These are phyloP conservation scores for Skeletonema marinoi DNA, from an alignment of 108 stramenopile species.

Conservation along the genomic window DNA sequence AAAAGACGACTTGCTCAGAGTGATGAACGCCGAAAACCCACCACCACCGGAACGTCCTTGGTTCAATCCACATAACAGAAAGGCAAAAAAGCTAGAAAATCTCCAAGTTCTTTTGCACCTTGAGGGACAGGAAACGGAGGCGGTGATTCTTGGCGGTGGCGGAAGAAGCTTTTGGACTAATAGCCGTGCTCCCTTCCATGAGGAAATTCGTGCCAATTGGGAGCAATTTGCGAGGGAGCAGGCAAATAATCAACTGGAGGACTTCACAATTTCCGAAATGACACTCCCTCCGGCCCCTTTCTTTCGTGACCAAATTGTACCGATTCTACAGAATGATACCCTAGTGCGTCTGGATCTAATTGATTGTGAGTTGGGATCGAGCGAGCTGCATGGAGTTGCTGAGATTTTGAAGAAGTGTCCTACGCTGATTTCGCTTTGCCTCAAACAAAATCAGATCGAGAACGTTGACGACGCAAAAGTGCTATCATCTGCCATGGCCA, in stretches of 20 bases:
- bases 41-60: background rate
- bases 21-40: background rate
- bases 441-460: background rate
- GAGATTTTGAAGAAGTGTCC: background rate
- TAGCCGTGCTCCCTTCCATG: background rate
- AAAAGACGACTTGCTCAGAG: background rate
- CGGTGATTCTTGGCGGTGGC: background rate
- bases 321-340: background rate
- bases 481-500: background rate
- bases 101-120: background rate
- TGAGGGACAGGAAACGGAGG: background rate
- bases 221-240: background rate
- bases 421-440: background rate
- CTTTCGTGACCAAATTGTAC: slow-evolving; percentile 1
- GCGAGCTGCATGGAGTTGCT: background rate
- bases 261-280: background rate
- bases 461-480: background rate
- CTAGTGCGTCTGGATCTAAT: slow-evolving; percentile 2
- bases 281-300: slow-evolving; percentile 6
- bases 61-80: background rate
- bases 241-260: background rate
- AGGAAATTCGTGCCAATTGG: background rate
- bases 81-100: background rate
- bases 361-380: background rate
- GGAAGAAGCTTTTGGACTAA: background rate